Base-by-base conservation (phyloP, 2,329 filamentous ascomycete genomes). In the Penicillium brasilianum region DNA sequence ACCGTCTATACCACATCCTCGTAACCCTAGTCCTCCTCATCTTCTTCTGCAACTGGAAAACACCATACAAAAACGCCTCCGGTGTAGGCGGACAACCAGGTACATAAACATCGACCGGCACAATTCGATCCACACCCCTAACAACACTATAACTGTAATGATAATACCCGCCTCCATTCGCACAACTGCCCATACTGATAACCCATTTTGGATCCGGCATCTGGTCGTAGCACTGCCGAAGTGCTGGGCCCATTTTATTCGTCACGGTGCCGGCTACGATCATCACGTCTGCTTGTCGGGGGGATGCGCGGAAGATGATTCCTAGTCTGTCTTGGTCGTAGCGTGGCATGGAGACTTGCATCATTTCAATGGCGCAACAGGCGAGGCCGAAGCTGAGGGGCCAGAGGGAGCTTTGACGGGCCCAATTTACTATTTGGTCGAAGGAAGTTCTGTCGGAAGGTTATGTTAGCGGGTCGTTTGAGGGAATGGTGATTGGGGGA, bases 11-110 rank as follows among this genome's bases (percentile, higher is more conserved):
- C 39, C 39, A 43, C 39, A 58, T 58, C 37, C 59, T 51, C 9
- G 59, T 61, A 3, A 56, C 48, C 36, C 30, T 28, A 2, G 55
- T 61, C 34, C 44, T 52, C 37, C 55, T 43, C 44, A 58, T 58
- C 51, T 61, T 61, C 55, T 46, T 58, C 44, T 61, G 59, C 1
- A 61, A 25, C 11, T 50, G 44, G 36, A 58, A 58, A 22, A 61
- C 20, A 2, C 59, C 59, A 10, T 58, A 37, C 28, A 61, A 20
- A 9, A 61, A 49, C 7, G 59, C 59, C 28, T 61, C 59, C 2
- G 59, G 51, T 3, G 59, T 61, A 1, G 59, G 59, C 28, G 59
- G 59, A 34, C 59, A 61, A 18, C 59, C 59, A n/a, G 59, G 59
- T 2, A 61, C 9, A 43, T 43, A 43, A 5, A 43, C 39, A 22